Evolutionary conservation across 192 early-diverging fungal genomes (phyloP).

Genomic region (Chytriomyces sp.): DNA sequence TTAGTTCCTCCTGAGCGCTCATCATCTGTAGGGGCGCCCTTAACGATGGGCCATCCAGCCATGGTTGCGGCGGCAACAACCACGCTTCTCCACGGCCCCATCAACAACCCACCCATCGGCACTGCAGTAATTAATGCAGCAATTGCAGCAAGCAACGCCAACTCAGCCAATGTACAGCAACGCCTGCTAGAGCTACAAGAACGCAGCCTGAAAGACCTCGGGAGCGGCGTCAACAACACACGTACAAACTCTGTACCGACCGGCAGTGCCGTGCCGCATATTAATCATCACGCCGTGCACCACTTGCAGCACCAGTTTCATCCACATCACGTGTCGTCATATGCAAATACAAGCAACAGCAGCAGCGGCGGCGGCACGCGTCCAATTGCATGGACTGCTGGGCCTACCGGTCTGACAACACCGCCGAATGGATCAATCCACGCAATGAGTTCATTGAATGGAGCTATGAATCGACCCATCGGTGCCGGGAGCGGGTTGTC

Average conservation of each 20-base stretch:
- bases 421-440: no score
- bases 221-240: neutral
- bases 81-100: neutral
- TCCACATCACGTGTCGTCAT: constrained; percentile 19
- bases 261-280: constrained; percentile 5
- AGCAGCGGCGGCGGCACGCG: neutral
- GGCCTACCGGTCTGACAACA: neutral
- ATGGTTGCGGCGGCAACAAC: no score
- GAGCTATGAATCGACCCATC: neutral
- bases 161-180: neutral
- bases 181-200: constrained; percentile 18
- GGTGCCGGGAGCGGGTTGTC: neutral
- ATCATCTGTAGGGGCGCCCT: neutral
- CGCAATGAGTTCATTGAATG: no score
- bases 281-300: constrained; percentile 26
- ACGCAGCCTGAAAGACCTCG: constrained; percentile 24
- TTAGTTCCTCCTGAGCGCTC: neutral
- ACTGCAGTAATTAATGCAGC: no score
- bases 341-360: neutral
- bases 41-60: neutral
- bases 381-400: neutral
- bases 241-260: neutral
- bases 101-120: constrained; percentile 2
- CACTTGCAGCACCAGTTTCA: constrained; percentile 23
- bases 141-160: neutral